Evolutionary conservation across 202 grass and related monocot species (phyloP).

Genomic region (Cymbopogon flexuosus): DNA sequence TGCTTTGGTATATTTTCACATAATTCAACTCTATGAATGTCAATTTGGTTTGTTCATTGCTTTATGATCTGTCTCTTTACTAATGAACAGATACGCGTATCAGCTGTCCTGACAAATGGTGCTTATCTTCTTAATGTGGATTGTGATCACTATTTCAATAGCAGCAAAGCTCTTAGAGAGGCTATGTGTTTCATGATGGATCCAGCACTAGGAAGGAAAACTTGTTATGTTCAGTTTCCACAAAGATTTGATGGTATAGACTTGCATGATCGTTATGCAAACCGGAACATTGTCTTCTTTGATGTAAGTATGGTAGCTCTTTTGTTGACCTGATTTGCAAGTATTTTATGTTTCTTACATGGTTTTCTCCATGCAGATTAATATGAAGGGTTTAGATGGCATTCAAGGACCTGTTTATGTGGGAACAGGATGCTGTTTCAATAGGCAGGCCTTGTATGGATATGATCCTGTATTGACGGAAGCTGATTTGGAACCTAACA

Average conservation of each 20-base stretch:
- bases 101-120: constrained; percentile 95
- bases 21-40: background rate
- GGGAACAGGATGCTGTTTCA: constrained; percentile 85
- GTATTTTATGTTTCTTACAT: constrained; percentile 19
- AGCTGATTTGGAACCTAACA: constrained; percentile 92
- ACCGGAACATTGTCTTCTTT: constrained; percentile 99
- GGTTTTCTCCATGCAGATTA: constrained; percentile 57
- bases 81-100: constrained; percentile 74
- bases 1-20: constrained; percentile 64
- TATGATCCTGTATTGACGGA: constrained; percentile 87
- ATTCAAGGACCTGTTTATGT: constrained; percentile 88
- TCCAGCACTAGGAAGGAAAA: constrained; percentile 79
- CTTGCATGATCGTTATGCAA: constrained; percentile 89
- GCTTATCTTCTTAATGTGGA: constrained; percentile 99
- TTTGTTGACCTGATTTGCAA: constrained; percentile 7
- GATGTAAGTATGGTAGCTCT: constrained; percentile 59
- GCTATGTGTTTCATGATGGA: constrained; percentile 99
- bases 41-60: background rate
- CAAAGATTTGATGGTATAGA: constrained; percentile 99
- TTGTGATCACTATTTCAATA: constrained; percentile 99
- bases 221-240: constrained; percentile 97
- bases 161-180: constrained; percentile 97
- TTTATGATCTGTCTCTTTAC: constrained; percentile 25
- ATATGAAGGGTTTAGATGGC: constrained; percentile 88
- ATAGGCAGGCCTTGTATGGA: constrained; percentile 80